Base-by-base conservation (phyloP, 1,284 basidiomycete species). In the Cryptococcus sp. region DNA sequence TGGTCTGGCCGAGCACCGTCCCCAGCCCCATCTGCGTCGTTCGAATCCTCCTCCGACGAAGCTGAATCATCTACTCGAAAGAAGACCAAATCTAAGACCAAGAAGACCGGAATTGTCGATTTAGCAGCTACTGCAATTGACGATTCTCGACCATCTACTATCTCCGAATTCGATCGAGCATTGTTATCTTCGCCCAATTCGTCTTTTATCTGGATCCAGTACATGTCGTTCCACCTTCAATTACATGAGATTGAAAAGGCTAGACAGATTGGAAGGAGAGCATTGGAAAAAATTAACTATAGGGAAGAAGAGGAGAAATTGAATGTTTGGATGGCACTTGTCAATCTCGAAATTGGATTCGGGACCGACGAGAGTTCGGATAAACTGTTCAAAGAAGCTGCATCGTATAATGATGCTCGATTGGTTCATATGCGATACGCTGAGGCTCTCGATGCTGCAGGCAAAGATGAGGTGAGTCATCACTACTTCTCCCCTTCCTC, bases 151-250 rank as follows among this genome's bases (percentile, higher is more conserved):
- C 93, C 94, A 1, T 86, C 92, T 69, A 97, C 94, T 1, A 86
- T 86, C 52, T 83, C 87, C 44, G 94, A 98, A 69, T 98, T 97
- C 66, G 96, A 99, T 75, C 85, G 96, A 14, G 78, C 92, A 19
- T 81, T 99, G 32, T 81, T 98, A 24, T 88, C 90, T n/a, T 94
- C 93, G 0, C 96, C 96, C 3, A 92, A 97, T 73, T 97, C 91
- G 13, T 98, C 97, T 0, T 97, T 87, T 77, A 81, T 98, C 39
- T 99, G 96, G 96, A 87, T 99, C 56, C 94, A 97, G 73, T 98
- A 94, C 75, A 98, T 99, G 91, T 94, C 93, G 4, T 96, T 98
- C 83, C 90, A 94, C 61, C 80, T 98, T 4, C 91, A 93, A 62
- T 83, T 98, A 14, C 91, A 92, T 41, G 94, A 99, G 74, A 80